Percentiles rank a stretch among this genome's conserved stretches.
phyloP scores from a whole-genome alignment of 768 basidiomycete species.

The Solioccasus polychromus region DNA sequence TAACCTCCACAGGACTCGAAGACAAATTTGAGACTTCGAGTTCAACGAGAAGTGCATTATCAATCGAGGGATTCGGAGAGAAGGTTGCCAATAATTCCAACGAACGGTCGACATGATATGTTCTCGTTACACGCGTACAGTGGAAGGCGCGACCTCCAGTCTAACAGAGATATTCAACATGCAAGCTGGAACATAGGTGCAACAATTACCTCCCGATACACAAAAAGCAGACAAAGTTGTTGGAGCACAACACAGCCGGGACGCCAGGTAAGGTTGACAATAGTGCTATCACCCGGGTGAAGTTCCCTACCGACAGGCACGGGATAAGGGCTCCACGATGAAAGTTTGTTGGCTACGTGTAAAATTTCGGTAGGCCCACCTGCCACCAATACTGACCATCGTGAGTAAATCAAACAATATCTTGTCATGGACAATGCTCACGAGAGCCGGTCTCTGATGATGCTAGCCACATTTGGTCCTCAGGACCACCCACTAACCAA shows the following conservation, averaged over 20 bases:
- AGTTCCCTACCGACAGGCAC: slow-evolving; percentile 42
- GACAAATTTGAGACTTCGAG: slow-evolving; percentile 55
- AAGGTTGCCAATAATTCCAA: slow-evolving; percentile 51
- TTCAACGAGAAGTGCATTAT: slow-evolving; percentile 50
- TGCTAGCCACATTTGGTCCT: slow-evolving; percentile 62
- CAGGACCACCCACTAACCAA: slow-evolving; percentile 62
- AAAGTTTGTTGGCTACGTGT: slow-evolving; percentile 51
- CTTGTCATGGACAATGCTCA: slow-evolving; percentile 9
- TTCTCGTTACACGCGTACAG: slow-evolving; percentile 50
- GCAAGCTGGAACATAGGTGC: neutral
- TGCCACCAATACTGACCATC: slow-evolving; percentile 10
- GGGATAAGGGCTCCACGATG: slow-evolving; percentile 41
- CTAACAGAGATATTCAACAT: slow-evolving; percentile 32
- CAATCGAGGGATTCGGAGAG: slow-evolving; percentile 47
- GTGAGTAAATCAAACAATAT: slow-evolving; percentile 4
- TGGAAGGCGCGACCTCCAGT: slow-evolving; percentile 49
- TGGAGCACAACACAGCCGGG: slow-evolving; percentile 45
- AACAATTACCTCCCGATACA: slow-evolving; percentile 57
- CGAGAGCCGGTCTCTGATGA: slow-evolving; percentile 21
- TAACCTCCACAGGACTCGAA: slow-evolving; percentile 43
- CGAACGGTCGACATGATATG: slow-evolving; percentile 59
- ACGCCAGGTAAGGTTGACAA: slow-evolving; percentile 55
- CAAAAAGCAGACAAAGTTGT: slow-evolving; percentile 60
- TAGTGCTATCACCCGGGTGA: slow-evolving; percentile 46
- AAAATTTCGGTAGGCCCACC: slow-evolving; percentile 36